These are phyloP conservation scores for Neocatenulostroma microsporum DNA, from an alignment of 2,329 filamentous ascomycete species.

Conservation along the genomic window DNA sequence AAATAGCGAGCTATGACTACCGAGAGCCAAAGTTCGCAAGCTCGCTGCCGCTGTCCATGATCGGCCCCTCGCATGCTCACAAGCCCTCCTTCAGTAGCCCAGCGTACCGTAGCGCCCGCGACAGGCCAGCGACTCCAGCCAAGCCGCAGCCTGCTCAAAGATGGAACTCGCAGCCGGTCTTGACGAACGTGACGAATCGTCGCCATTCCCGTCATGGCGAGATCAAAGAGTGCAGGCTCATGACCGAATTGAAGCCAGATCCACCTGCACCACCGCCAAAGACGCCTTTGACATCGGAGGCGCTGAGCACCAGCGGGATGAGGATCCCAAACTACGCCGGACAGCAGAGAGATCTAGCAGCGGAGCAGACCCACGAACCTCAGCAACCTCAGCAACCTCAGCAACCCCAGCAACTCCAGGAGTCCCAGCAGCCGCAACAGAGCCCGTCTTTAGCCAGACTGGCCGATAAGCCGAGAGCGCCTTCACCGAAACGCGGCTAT, in stretches of 20 bases:
- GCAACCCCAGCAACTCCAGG: not conserved
- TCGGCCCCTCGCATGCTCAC: not conserved
- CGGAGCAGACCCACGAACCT: too few species aligned
- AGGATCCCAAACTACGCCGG: not conserved
- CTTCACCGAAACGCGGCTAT: not conserved
- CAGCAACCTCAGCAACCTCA: too few species aligned
- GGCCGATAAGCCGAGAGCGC: not conserved
- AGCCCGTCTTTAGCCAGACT: not conserved
- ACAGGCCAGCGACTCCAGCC: constrained; percentile 16
- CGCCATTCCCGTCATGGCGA: constrained; percentile 18
- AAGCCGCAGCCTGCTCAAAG: constrained; percentile 18
- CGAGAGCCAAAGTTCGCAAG: too few species aligned
- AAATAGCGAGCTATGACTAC: too few species aligned
- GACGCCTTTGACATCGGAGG: constrained; percentile 13
- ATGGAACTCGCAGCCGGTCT: constrained; percentile 27
- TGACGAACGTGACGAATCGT: constrained; percentile 19
- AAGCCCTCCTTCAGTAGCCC: constrained; percentile 16
- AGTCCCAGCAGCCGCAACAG: not conserved
- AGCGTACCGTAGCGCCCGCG: constrained; percentile 15
- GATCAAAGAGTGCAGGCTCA: constrained; percentile 25
- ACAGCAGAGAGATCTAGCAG: too few species aligned
- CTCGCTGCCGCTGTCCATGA: not conserved
- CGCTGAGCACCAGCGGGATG: constrained; percentile 9
- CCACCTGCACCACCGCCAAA: constrained; percentile 22
- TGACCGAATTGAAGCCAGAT: constrained; percentile 22